Evolutionary conservation across 2,329 filamentous ascomycete genomes (phyloP).

Genomic region (Aureobasidium sp.): DNA sequence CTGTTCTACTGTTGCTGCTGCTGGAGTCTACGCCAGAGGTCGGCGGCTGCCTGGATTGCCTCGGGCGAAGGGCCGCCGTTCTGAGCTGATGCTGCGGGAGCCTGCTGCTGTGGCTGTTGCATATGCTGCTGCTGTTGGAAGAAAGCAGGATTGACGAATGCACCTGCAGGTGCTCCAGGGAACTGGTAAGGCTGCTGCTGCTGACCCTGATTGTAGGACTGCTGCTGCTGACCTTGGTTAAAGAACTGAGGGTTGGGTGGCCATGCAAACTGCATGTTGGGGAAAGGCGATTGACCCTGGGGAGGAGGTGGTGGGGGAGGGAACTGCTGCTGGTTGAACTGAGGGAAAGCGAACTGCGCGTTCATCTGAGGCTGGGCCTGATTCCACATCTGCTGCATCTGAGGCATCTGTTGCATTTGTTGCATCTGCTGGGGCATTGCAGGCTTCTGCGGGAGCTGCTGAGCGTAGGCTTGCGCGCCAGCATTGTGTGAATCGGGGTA

Average conservation of each 20-base stretch:
- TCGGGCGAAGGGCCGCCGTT: background rate
- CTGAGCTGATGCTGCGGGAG: background rate
- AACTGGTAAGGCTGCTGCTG: constrained; percentile 7
- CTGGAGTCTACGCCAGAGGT: constrained; percentile 13
- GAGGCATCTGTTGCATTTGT: constrained; percentile 14
- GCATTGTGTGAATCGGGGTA: constrained; percentile 23
- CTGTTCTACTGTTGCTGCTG: constrained; percentile 6
- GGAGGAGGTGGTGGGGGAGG: constrained; percentile 15
- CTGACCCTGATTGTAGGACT: constrained; percentile 10
- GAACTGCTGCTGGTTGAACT: constrained; percentile 19
- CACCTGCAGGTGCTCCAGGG: constrained; percentile 18
- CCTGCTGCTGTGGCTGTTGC: constrained; percentile 23
- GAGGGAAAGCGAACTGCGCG: constrained; percentile 9
- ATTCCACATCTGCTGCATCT: constrained; percentile 7
- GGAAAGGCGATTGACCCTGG: background rate
- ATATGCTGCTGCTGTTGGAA: constrained; percentile 21
- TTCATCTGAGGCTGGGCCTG: constrained; percentile 6
- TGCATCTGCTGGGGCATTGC: constrained; percentile 9
- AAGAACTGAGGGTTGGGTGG: constrained; percentile 15
- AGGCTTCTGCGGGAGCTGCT: constrained; percentile 20
- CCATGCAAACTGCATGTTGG: constrained; percentile 11
- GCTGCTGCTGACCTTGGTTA: constrained; percentile 12
- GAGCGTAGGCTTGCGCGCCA: constrained; percentile 8
- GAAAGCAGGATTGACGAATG: constrained; percentile 30
- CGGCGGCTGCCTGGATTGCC: constrained; percentile 8